Evolutionary conservation across 2,329 filamentous ascomycete genomes (phyloP).

Genomic region (Penicillium sp.): DNA sequence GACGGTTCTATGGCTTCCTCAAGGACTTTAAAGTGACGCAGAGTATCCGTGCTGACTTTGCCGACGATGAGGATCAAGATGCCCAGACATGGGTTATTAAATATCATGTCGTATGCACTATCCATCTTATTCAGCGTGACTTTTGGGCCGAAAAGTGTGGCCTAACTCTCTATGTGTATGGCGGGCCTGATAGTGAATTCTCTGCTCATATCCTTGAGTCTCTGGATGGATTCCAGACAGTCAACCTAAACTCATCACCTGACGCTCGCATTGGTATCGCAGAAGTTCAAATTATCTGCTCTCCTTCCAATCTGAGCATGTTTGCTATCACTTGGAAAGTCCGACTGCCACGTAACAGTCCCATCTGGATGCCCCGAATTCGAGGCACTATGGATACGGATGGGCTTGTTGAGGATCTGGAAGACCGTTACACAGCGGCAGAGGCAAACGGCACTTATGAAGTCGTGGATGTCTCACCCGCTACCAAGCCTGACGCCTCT

Average conservation of each 20-base stretch:
- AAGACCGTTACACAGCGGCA: background rate
- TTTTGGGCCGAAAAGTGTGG: slow-evolving; percentile 34
- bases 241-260: slow-evolving; percentile 16
- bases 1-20: slow-evolving; percentile 29
- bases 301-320: slow-evolving; percentile 21
- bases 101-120: slow-evolving; percentile 31
- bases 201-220: slow-evolving; percentile 16
- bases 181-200: slow-evolving; percentile 30
- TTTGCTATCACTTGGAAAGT: slow-evolving; percentile 30
- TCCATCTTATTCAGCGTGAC: slow-evolving; percentile 27
- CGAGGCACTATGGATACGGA: slow-evolving; percentile 4
- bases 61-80: background rate
- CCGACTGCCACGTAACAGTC: slow-evolving; percentile 9
- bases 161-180: slow-evolving; percentile 29
- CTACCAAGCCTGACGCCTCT: background rate
- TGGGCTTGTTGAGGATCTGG: slow-evolving; percentile 2
- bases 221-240: slow-evolving; percentile 11
- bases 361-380: slow-evolving; percentile 30
- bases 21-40: slow-evolving; percentile 28
- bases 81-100: slow-evolving; percentile 5
- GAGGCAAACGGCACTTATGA: background rate
- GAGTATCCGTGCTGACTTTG: slow-evolving; percentile 8
- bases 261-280: slow-evolving; percentile 16
- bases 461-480: background rate
- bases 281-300: slow-evolving; percentile 25